These are phyloP conservation scores for Penicillium odoratum DNA, from an alignment of 495 filamentous ascomycete genomes.

Conservation along the genomic window DNA sequence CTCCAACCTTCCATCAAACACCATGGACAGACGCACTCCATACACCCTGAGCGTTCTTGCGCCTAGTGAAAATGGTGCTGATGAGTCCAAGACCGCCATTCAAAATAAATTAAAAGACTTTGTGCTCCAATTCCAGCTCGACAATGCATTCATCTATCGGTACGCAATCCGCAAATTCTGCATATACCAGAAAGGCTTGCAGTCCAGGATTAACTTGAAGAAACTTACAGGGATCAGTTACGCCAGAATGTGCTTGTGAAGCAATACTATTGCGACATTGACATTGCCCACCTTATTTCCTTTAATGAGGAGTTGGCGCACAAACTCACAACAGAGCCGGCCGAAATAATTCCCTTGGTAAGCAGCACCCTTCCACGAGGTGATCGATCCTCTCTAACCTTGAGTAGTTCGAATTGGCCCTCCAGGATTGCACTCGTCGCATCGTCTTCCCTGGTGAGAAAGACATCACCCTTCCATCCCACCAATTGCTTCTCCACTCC, in stretches of 20 bases:
- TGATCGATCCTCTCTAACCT: slow-evolving; percentile 8
- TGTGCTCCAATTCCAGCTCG: slow-evolving; percentile 90
- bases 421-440: slow-evolving; percentile 85
- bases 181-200: slow-evolving; percentile 12
- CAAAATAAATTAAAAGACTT: slow-evolving; percentile 68
- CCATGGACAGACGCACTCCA: slow-evolving; percentile 86
- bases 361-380: slow-evolving; percentile 15
- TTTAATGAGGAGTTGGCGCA: slow-evolving; percentile 97
- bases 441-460: slow-evolving; percentile 81
- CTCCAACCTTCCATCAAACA: slow-evolving; percentile 23
- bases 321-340: slow-evolving; percentile 84
- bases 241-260: slow-evolving; percentile 94
- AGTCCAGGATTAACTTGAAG: slow-evolving; percentile 16
- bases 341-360: slow-evolving; percentile 90
- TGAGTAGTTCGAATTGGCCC: slow-evolving; percentile 80
- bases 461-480: slow-evolving; percentile 71
- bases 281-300: slow-evolving; percentile 93
- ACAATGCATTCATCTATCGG: slow-evolving; percentile 97
- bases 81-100: slow-evolving; percentile 57
- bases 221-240: slow-evolving; percentile 75
- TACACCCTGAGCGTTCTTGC: slow-evolving; percentile 81
- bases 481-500: slow-evolving; percentile 95
- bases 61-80: slow-evolving; percentile 59
- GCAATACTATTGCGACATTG: slow-evolving; percentile 95
- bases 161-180: slow-evolving; percentile 31